phyloP scores from a whole-genome alignment of 2,329 filamentous ascomycete genomes.

The Ilyonectria robusta region DNA sequence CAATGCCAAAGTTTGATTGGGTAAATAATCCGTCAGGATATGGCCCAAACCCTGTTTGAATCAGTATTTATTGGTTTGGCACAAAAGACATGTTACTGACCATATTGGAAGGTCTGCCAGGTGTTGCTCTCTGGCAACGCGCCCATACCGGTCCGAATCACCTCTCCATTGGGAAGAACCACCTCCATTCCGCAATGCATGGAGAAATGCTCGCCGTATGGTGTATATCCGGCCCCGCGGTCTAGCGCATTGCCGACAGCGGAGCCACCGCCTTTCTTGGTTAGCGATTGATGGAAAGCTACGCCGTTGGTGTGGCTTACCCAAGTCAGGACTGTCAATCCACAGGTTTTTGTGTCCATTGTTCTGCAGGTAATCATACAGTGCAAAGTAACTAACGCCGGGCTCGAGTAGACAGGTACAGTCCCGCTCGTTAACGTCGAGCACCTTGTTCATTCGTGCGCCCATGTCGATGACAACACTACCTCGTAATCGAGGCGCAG shows the following conservation, averaged over 20 bases:
- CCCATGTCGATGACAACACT: constrained; percentile 25
- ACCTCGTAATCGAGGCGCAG: constrained; percentile 18
- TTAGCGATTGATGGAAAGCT: neutral
- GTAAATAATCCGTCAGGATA: constrained; percentile 25
- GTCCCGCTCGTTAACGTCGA: constrained; percentile 13
- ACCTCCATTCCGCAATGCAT: constrained; percentile 30
- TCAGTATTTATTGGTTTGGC: neutral
- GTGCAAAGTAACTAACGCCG: constrained; percentile 21
- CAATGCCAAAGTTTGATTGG: constrained; percentile 27
- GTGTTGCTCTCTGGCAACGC: constrained; percentile 30
- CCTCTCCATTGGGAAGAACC: constrained; percentile 24
- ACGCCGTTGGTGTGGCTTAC: neutral
- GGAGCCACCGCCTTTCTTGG: constrained; percentile 13
- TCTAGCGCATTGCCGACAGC: constrained; percentile 25
- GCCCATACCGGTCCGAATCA: constrained; percentile 29
- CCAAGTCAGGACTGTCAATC: constrained; percentile 28
- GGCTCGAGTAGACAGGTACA: constrained; percentile 25
- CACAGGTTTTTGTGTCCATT: constrained; percentile 21
- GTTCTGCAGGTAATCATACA: constrained; percentile 18
- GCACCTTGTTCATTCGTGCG: constrained; percentile 22
- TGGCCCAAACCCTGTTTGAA: constrained; percentile 15
- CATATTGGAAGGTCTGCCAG: constrained; percentile 29
- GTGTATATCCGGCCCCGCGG: constrained; percentile 26
- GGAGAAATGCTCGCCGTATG: constrained; percentile 25
- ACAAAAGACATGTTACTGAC: constrained; percentile 1